A percentile compares a stretch with the other conserved stretches of the same genome.
These are phyloP conservation scores for Ascochyta clinopodiicola DNA, from an alignment of 2,329 filamentous ascomycete species.

Conservation along the genomic window DNA sequence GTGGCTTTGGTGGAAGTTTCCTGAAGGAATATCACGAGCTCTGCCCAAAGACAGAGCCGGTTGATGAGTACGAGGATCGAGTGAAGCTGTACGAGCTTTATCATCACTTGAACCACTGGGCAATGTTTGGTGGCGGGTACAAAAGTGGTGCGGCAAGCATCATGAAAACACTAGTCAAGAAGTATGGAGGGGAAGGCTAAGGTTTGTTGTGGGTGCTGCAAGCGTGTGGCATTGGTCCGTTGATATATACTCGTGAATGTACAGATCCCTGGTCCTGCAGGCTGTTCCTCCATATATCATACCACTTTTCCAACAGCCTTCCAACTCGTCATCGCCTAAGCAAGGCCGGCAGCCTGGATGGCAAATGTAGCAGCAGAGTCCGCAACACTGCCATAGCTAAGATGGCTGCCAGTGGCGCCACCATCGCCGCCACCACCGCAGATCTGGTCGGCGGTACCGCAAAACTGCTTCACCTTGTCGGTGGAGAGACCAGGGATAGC, in stretches of 20 bases:
- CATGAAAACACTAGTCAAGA: constrained; percentile 75
- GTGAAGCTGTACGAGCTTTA: constrained; percentile 85
- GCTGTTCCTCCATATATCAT: not conserved
- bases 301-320: not conserved
- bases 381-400: constrained; percentile 39
- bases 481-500: constrained; percentile 26
- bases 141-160: constrained; percentile 77
- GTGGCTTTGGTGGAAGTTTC: constrained; percentile 77
- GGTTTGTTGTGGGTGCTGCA: constrained; percentile 1
- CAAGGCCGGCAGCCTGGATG: constrained; percentile 33
- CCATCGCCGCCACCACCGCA: constrained; percentile 36
- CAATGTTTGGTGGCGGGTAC: constrained; percentile 84
- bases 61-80: constrained; percentile 83
- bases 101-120: constrained; percentile 88
- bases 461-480: constrained; percentile 38
- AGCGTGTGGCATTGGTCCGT: constrained; percentile 3
- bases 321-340: not conserved
- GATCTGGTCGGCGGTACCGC: constrained; percentile 32
- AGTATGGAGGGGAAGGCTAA: constrained; percentile 62
- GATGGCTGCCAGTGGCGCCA: constrained; percentile 34
- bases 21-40: constrained; percentile 77
- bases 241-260: constrained; percentile 15
- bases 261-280: not conserved
- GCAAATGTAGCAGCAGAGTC: constrained; percentile 37
- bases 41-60: constrained; percentile 80